These are phyloP conservation scores for Podospora pseudoanserina DNA, from an alignment of 495 filamentous ascomycete genomes.

Conservation along the genomic window DNA sequence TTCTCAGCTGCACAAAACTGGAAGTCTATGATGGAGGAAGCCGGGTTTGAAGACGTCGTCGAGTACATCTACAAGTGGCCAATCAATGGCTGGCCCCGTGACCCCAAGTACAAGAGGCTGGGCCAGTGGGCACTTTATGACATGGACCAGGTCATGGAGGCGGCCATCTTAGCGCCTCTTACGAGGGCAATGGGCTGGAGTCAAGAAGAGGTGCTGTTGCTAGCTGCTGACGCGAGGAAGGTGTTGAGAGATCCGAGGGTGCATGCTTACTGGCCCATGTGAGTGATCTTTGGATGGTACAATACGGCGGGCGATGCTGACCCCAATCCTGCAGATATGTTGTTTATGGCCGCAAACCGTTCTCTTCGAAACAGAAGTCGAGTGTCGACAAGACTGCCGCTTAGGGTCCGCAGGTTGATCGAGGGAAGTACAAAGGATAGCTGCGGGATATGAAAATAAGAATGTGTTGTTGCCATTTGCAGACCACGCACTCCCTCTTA, in stretches of 20 bases:
- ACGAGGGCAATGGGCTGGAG: slow-evolving; percentile 5
- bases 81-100: slow-evolving; percentile 52
- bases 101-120: slow-evolving; percentile 49
- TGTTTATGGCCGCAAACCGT: background rate
- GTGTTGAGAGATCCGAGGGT: background rate
- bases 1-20: slow-evolving; percentile 30
- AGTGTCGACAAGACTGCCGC: background rate
- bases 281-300: background rate
- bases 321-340: background rate
- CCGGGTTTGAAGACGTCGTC: slow-evolving; percentile 51
- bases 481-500: no score
- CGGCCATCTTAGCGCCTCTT: background rate
- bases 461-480: no score
- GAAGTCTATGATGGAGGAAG: slow-evolving; percentile 42
- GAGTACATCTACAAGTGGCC: slow-evolving; percentile 40
- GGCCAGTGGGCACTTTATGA: slow-evolving; percentile 41
- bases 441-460: no score
- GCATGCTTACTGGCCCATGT: slow-evolving; percentile 1
- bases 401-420: background rate
- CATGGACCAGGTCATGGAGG: background rate
- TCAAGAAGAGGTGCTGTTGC: background rate
- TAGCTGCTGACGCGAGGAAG: background rate
- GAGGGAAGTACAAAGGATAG: no score
- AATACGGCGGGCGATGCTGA: background rate
- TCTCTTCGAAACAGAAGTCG: background rate